Percentiles rank a stretch among this genome's conserved stretches.
phyloP scores from a whole-genome alignment of 495 filamentous ascomycete genomes.

The Talaromyces thailandensis region DNA sequence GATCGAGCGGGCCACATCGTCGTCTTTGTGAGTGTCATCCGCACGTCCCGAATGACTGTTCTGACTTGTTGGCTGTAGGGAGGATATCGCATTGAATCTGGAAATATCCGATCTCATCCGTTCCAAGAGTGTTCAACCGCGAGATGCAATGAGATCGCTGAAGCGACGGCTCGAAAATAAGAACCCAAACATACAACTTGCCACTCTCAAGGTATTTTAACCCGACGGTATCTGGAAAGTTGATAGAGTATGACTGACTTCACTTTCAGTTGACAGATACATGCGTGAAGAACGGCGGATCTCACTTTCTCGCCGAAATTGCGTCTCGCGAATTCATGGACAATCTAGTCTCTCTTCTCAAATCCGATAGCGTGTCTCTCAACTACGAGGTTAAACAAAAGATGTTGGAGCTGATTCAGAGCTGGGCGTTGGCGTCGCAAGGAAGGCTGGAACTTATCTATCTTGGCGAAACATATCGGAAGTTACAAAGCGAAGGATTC shows the following conservation, averaged over 20 bases:
- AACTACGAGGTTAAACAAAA: conserved; percentile 81
- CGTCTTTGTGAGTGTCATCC: conserved; percentile 61
- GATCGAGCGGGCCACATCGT: conserved; percentile 87
- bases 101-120: conserved; percentile 96
- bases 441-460: conserved; percentile 77
- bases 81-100: conserved; percentile 92
- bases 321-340: conserved; percentile 98
- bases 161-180: conserved; percentile 90
- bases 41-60: background rate
- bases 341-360: conserved; percentile 82
- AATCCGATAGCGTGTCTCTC: conserved; percentile 64
- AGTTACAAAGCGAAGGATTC: conserved; percentile 74
- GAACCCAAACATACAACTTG: conserved; percentile 93
- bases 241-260: conserved; percentile 1
- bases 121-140: conserved; percentile 92
- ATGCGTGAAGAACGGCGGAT: conserved; percentile 95
- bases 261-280: conserved; percentile 74
- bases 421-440: conserved; percentile 86
- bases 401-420: conserved; percentile 87
- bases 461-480: conserved; percentile 76
- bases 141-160: conserved; percentile 93
- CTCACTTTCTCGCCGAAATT: conserved; percentile 92
- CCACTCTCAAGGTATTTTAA: conserved; percentile 69
- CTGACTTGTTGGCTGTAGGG: conserved; percentile 37
- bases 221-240: background rate